These are phyloP conservation scores for Amyloporia xantha DNA, from an alignment of 768 basidiomycete genomes.

Conservation along the genomic window DNA sequence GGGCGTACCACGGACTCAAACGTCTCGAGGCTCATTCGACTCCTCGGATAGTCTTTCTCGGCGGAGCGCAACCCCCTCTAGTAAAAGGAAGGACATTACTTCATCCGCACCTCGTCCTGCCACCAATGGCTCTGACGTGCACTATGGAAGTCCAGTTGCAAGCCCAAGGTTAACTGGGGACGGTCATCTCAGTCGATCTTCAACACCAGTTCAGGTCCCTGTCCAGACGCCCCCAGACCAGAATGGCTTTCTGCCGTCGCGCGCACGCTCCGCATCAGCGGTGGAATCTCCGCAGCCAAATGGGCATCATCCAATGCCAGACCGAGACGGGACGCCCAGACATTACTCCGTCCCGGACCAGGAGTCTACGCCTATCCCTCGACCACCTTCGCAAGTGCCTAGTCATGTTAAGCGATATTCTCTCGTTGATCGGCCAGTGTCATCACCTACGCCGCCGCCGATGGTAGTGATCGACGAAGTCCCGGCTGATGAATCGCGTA, in stretches of 20 bases:
- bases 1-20: slow-evolving; percentile 28
- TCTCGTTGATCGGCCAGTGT: slow-evolving; percentile 63
- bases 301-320: slow-evolving; percentile 5
- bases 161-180: no score
- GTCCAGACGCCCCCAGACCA: neutral
- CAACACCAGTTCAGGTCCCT: slow-evolving; percentile 7
- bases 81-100: slow-evolving; percentile 20
- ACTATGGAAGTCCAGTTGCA: no score
- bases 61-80: slow-evolving; percentile 37
- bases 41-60: slow-evolving; percentile 24
- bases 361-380: slow-evolving; percentile 1
- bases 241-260: slow-evolving; percentile 6
- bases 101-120: slow-evolving; percentile 4
- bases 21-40: slow-evolving; percentile 12
- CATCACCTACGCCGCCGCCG: slow-evolving; percentile 34
- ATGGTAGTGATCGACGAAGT: slow-evolving; percentile 48
- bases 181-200: neutral
- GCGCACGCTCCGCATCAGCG: slow-evolving; percentile 10
- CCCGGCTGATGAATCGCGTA: slow-evolving; percentile 4
- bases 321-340: slow-evolving; percentile 8
- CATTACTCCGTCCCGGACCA: neutral
- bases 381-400: slow-evolving; percentile 30
- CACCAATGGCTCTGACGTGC: slow-evolving; percentile 32
- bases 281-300: neutral
- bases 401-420: slow-evolving; percentile 74